These are phyloP conservation scores for Cercospora sojina DNA, from an alignment of 2,329 filamentous ascomycete genomes.

Conservation along the genomic window DNA sequence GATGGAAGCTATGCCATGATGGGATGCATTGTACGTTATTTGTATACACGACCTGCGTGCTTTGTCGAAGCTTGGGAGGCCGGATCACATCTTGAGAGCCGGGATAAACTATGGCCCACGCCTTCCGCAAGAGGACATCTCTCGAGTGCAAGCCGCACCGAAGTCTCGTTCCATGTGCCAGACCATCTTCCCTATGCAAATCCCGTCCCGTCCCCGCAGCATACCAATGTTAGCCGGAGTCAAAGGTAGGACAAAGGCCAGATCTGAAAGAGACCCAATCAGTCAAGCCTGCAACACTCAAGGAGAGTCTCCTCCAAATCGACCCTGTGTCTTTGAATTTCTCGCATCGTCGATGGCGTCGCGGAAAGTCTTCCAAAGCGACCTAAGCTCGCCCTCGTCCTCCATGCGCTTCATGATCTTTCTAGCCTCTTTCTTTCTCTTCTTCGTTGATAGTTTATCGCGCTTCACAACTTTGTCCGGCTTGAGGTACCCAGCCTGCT, in stretches of 20 bases:
- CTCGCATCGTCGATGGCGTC: slow-evolving; percentile 59
- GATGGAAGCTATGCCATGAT: neutral
- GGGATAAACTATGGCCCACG: neutral
- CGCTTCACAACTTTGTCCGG: slow-evolving; percentile 60
- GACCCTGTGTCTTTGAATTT: slow-evolving; percentile 44
- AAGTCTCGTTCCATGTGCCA: neutral
- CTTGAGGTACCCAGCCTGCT: slow-evolving; percentile 57
- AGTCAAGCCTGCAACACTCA: neutral
- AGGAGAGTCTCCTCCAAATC: slow-evolving; percentile 18
- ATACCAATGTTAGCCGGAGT: neutral
- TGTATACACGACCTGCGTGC: neutral
- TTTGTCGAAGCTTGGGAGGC: neutral
- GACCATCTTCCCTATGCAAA: neutral
- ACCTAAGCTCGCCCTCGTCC: slow-evolving; percentile 56
- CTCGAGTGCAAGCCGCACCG: neutral
- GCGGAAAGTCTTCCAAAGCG: slow-evolving; percentile 66
- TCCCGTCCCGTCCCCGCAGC: neutral
- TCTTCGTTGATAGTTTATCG: slow-evolving; percentile 60
- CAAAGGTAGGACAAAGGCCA: neutral
- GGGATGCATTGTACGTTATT: neutral
- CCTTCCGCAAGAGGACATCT: neutral
- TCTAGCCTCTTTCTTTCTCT: slow-evolving; percentile 61
- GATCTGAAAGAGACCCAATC: neutral
- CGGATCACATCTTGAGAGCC: neutral
- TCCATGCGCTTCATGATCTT: slow-evolving; percentile 66